A percentile compares a stretch with the other conserved stretches of the same genome.
phyloP scores from a whole-genome alignment of 768 basidiomycete species.

The Boletus sp. region DNA sequence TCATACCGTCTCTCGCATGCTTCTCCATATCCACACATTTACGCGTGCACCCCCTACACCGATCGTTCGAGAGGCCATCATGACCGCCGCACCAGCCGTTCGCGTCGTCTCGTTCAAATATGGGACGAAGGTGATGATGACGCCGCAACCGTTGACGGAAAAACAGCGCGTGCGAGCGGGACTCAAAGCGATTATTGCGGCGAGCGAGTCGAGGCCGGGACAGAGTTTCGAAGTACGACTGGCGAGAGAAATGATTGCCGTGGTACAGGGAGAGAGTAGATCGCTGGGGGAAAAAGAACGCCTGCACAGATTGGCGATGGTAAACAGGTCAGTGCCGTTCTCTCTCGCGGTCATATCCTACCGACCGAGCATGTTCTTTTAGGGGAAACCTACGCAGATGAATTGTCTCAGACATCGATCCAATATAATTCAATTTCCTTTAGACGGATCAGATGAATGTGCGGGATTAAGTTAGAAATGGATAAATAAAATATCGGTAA shows the following conservation, averaged over 20 bases:
- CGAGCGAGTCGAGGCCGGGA: conserved; percentile 53
- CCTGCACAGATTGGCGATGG: conserved; percentile 66
- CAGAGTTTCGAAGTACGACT: conserved; percentile 63
- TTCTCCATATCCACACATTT: conserved; percentile 68
- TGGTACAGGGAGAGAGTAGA: conserved; percentile 59
- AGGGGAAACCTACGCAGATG: conserved; percentile 25
- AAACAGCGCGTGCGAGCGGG: conserved; percentile 73
- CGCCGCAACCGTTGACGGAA: conserved; percentile 73
- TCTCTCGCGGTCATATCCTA: neutral
- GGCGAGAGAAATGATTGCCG: conserved; percentile 72
- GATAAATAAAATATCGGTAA: no score
- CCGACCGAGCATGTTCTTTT: conserved; percentile 4
- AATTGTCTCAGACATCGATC: neutral
- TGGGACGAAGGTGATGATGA: conserved; percentile 61
- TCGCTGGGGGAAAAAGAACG: conserved; percentile 61
- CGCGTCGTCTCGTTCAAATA: conserved; percentile 54
- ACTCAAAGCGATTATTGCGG: conserved; percentile 67
- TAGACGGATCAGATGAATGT: neutral
- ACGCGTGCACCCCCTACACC: conserved; percentile 79
- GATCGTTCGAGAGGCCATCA: conserved; percentile 70
- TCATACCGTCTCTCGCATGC: conserved; percentile 53
- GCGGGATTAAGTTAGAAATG: no score
- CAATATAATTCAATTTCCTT: neutral
- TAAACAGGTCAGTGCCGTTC: conserved; percentile 61
- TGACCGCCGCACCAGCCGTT: conserved; percentile 67